A percentile compares a stretch with the other conserved stretches of the same genome.
phyloP scores from a whole-genome alignment of 2,329 filamentous ascomycete species.

The Colletotrichum graminicola region DNA sequence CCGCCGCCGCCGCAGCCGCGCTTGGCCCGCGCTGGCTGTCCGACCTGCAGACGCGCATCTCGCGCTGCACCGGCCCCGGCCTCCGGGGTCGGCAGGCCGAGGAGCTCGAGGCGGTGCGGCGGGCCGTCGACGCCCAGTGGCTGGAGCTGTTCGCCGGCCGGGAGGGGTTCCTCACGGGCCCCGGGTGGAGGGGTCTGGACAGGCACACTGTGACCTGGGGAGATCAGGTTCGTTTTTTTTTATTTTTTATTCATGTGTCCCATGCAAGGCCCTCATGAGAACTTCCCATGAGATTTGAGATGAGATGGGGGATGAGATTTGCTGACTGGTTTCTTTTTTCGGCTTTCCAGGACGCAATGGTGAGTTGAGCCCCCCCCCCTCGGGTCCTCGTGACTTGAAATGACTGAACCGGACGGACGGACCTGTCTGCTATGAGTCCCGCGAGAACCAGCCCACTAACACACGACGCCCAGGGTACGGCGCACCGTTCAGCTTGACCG shows the following conservation, averaged over 20 bases:
- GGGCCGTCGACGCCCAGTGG: slow-evolving; percentile 65
- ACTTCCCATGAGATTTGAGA: no score
- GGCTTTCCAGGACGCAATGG: slow-evolving; percentile 37
- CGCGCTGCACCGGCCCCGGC: slow-evolving; percentile 20
- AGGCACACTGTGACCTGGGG: slow-evolving; percentile 82
- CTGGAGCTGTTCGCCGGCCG: slow-evolving; percentile 77
- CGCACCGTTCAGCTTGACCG: neutral
- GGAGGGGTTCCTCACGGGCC: slow-evolving; percentile 78
- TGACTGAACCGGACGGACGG: no score
- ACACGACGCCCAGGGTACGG: slow-evolving; percentile 33
- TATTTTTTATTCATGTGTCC: neutral
- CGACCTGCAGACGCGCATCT: slow-evolving; percentile 45
- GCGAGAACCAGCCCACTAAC: slow-evolving; percentile 24
- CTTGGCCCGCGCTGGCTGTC: slow-evolving; percentile 47
- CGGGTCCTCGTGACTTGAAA: neutral
- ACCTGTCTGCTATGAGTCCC: neutral
- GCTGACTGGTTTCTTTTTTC: neutral
- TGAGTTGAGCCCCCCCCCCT: neutral
- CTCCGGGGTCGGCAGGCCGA: slow-evolving; percentile 10
- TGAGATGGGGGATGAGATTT: neutral
- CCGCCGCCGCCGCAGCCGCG: neutral
- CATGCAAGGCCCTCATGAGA: neutral
- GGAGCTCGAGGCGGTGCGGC: slow-evolving; percentile 25
- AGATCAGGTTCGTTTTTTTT: slow-evolving; percentile 76
- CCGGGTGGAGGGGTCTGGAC: slow-evolving; percentile 70